Base-by-base conservation (phyloP, 2,329 filamentous ascomycete genomes). In the Talaromyces pinophilus region DNA sequence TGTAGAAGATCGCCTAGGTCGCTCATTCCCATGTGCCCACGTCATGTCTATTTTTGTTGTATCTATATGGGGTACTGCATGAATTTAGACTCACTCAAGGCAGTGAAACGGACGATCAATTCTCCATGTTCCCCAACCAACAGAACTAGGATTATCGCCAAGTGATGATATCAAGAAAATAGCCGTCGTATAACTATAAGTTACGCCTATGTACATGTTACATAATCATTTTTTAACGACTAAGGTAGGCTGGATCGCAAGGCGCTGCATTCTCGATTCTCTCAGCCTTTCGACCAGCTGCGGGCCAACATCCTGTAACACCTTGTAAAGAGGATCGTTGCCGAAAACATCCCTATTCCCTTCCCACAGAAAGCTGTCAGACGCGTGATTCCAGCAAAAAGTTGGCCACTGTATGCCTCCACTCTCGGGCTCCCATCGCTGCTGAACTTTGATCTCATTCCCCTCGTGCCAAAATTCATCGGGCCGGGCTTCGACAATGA, bases 391-490 rank as follows among this genome's bases (percentile, higher is more conserved):
- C 59, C 59, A 62, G 42, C 25, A 22, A 19, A 62, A 50, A 19
- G 17, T 62, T 44, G 59, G 59, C 25, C 59, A 19, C 42, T 48
- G 59, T 19, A 19, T 44, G 59, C 28, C 42, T 48, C 15, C 2
- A 35, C 13, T 33, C 22, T 50, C 59, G 22, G 33, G 30, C 59
- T 62, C 59, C 59, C 59, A 62, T 44, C 40, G 25, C 59, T 62
- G 38, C 33, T 62, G 59, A 46, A 30, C 38, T 44, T 62, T 44
- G 28, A 50, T 62, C 25, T 62, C 28, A n/a, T 62, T 62, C 30
- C 8, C 42, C 38, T 62, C 59, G 13, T 62, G 25, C 59, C 59
- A 62, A 50, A 33, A 62, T 33, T 19, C 59, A 22, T 48, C 28
- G 22, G 59, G 44, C 25, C 28, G 59, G 28, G 17, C 59, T 30